Evolutionary conservation across 805 yeast genomes (phyloP), one percentile per base, ranked within the genome.

Genomic region (Candida sanyiensis): DNA sequence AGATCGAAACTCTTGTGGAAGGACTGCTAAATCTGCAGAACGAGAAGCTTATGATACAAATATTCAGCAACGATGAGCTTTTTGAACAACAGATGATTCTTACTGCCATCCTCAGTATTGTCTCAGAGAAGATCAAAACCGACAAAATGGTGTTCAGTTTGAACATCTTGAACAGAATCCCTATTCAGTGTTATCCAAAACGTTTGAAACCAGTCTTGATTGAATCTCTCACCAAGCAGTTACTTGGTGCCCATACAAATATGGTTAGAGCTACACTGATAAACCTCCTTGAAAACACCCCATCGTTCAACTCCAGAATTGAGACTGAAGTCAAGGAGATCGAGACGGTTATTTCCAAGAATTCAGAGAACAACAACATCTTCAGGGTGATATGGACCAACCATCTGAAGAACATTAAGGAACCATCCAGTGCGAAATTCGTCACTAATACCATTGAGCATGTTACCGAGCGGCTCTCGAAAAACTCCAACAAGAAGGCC

Each of bases 271-370:
- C 55, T 23, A 40, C 46, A 3, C 44, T 77, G n/a, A 20, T 45
- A 3, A 70, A 69, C 40, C 46, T 77, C 10, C 53, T 77, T 21
- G 38, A 35, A 11, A 49, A 54, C 8, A 63, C 69, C 8, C 83
- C 85, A 6, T 72, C 83, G 0, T 73, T 67, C 50, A 73, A 62
- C 48, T 70, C 85, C 0, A 47, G 50, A 1, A 46, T 80, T 10
- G 89, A 81, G 52, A 52, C 59, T 1, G 63, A 73, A 31, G 48
- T 65, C 22, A 34, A 49, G 2, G 33, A 37, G 0, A 37, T 66
- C 3, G 44, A 55, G 6, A 36, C 34, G 5, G 19, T 61, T 6
- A 38, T 59, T 6, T 9, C 10, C 12, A 35, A 42, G 1, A n/a
- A 45, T 1, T 46, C 40, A 3, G 44, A 44, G 2, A 43, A 46